Evolutionary conservation across 768 basidiomycete genomes (phyloP), one percentile per base, ranked within the genome.

Genomic region (Galerina sulciceps): DNA sequence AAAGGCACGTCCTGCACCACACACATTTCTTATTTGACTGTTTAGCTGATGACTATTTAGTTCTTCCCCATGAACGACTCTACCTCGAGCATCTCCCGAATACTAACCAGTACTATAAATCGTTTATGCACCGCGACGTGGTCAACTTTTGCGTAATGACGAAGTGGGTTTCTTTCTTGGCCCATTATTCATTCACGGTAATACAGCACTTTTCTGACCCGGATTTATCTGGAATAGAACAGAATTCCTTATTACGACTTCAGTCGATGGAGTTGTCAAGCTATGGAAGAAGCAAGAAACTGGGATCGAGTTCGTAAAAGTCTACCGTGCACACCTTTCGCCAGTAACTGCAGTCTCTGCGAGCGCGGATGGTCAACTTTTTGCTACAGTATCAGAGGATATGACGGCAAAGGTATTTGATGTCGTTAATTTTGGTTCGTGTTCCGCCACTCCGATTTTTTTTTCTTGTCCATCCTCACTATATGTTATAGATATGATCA

Each of bases 231-330:
- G 14, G 15, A n/a, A 3, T 65, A 97, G 96, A 72, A 96, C 94
- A 11, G 88, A 94, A 57, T 99, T 98, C 68, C 69, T 99, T 42
- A 82, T 99, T 48, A 99, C 97, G 6, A 95, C 96, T 1, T 98
- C 96, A 2, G 74, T 94, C 10, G 97, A 99, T 69, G 97, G 97
- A 2, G 91, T 95, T 73, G 74, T 99, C 62, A 99, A 99, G 72
- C 75, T 99, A n/a, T 99, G 97, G 97, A 99, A 97, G 80, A 99
- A 99, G 74, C 95, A 97, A 76, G 91, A 95, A 18, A 72, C 80
- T 6, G 96, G 96, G 4, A 94, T 99, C 67, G 97, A 99, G 76
- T 99, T 98, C 66, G 96, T 99, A 58, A 99, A 99, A 75, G 93
- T 96, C 64, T 99, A 96, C 72, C 89, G 97, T 45, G 94, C 97